phyloP scores from a whole-genome alignment of 305 asterid genomes.

The Salvia sclarea region DNA sequence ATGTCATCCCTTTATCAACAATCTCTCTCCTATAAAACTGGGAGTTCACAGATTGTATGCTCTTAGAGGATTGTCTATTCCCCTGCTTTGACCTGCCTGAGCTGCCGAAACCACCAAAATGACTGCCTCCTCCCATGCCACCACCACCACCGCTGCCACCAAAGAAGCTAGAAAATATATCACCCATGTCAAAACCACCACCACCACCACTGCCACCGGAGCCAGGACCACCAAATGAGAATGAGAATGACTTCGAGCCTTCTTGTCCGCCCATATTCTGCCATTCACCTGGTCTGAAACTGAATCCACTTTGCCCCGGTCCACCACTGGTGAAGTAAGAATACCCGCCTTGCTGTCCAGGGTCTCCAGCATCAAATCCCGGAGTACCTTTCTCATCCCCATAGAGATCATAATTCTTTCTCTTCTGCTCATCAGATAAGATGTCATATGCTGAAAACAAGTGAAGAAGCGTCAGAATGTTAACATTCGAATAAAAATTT shows the following conservation, averaged over 20 bases:
- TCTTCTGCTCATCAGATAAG: slow-evolving; percentile 84
- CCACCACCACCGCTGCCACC: no score
- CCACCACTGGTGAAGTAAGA: slow-evolving; percentile 70
- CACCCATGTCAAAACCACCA: slow-evolving; percentile 67
- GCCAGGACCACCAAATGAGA: slow-evolving; percentile 83
- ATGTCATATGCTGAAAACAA: slow-evolving; percentile 77
- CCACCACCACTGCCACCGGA: slow-evolving; percentile 73
- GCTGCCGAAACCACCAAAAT: slow-evolving; percentile 76
- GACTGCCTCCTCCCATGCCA: slow-evolving; percentile 65
- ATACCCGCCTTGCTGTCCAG: slow-evolving; percentile 65
- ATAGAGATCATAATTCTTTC: slow-evolving; percentile 86
- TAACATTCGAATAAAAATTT: not conserved
- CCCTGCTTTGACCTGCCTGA: slow-evolving; percentile 59
- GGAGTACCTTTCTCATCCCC: slow-evolving; percentile 85
- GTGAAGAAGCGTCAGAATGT: slow-evolving; percentile 12
- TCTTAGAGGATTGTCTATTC: slow-evolving; percentile 44
- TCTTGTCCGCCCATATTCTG: slow-evolving; percentile 76
- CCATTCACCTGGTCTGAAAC: slow-evolving; percentile 71
- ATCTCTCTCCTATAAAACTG: slow-evolving; percentile 65
- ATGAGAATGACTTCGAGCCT: slow-evolving; percentile 75
- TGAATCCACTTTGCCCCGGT: slow-evolving; percentile 78
- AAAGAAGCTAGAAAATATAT: slow-evolving; percentile 69
- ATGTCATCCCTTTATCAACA: slow-evolving; percentile 68
- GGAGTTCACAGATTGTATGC: slow-evolving; percentile 54
- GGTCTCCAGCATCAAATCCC: slow-evolving; percentile 61